Conservation (phyloP, 176 grass and related monocot genomes). For the Chrysopogon serrulatus region DNA sequence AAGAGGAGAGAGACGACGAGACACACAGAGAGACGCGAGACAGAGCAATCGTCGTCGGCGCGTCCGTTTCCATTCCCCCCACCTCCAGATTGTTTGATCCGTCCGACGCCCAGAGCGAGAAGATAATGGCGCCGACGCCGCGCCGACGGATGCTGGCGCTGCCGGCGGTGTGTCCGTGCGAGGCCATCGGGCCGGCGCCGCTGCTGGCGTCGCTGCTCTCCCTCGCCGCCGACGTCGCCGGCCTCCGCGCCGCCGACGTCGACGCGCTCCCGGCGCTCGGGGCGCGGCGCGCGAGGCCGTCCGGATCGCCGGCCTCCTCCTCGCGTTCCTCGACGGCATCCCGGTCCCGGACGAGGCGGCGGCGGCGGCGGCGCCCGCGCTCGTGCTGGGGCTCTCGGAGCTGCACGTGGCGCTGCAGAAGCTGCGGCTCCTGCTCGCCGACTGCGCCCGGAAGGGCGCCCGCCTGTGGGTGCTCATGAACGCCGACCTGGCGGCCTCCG, state of each 20-base stretch:
- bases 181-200: slow-evolving; percentile 36
- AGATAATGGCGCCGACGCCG: background rate
- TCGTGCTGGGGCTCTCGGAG: slow-evolving; percentile 64
- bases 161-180: slow-evolving; percentile 63
- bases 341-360: background rate
- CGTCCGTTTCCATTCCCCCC: background rate
- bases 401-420: slow-evolving; percentile 86
- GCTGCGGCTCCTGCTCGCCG: slow-evolving; percentile 45
- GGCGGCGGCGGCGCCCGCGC: background rate
- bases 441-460: slow-evolving; percentile 42
- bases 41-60: background rate
- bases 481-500: slow-evolving; percentile 43
- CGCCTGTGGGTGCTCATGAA: slow-evolving; percentile 69
- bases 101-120: background rate
- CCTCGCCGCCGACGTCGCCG: slow-evolving; percentile 34
- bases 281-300: slow-evolving; percentile 37
- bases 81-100: background rate
- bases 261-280: slow-evolving; percentile 46
- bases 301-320: slow-evolving; percentile 52
- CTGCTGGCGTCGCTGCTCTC: slow-evolving; percentile 42
- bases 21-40: too few relatives aligned
- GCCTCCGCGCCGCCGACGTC: background rate
- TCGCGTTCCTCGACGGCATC: slow-evolving; percentile 48
- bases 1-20: background rate
- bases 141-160: slow-evolving; percentile 39